These are phyloP conservation scores for Acidiella bohemica DNA, from an alignment of 495 filamentous ascomycete genomes.

Conservation along the genomic window DNA sequence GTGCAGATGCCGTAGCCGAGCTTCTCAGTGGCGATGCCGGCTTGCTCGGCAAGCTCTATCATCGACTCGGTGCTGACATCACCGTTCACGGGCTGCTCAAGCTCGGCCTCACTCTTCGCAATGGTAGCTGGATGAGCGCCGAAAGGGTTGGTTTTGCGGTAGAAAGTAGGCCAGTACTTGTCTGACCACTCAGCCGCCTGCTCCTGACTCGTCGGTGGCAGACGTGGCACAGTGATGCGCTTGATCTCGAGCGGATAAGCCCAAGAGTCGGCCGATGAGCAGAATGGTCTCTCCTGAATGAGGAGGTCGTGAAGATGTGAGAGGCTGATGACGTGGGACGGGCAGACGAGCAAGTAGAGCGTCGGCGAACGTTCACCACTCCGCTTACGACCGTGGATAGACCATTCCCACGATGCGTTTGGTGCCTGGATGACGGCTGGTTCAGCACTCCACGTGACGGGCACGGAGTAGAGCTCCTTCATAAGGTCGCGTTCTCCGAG, in stretches of 20 bases:
- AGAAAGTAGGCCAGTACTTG: slow-evolving; percentile 76
- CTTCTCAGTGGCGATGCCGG: slow-evolving; percentile 43
- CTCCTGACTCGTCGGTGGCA: slow-evolving; percentile 56
- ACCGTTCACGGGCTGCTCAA: slow-evolving; percentile 24
- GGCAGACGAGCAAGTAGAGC: slow-evolving; percentile 35
- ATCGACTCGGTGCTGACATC: slow-evolving; percentile 40
- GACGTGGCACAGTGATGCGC: slow-evolving; percentile 52
- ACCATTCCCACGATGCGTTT: slow-evolving; percentile 7
- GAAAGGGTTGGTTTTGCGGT: slow-evolving; percentile 69
- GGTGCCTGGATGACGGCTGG: slow-evolving; percentile 11
- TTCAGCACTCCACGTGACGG: slow-evolving; percentile 12
- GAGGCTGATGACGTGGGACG: slow-evolving; percentile 30
- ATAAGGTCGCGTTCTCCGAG: slow-evolving; percentile 21
- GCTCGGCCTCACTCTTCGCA: slow-evolving; percentile 40
- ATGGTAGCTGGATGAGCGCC: slow-evolving; percentile 54
- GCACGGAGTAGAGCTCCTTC: slow-evolving; percentile 20
- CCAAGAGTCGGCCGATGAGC: slow-evolving; percentile 19
- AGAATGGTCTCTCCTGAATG: slow-evolving; percentile 9
- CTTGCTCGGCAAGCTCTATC: slow-evolving; percentile 52
- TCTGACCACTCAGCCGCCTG: slow-evolving; percentile 67
- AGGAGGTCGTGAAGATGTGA: slow-evolving; percentile 29
- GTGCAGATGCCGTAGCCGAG: slow-evolving; percentile 51
- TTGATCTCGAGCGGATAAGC: slow-evolving; percentile 33
- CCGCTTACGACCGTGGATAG: not conserved
- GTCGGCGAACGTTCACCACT: slow-evolving; percentile 3